A percentile compares a stretch with the other conserved stretches of the same genome.
Conservation (phyloP, 352 stramenopile genomes). For the Phytopythium aichiense region DNA sequence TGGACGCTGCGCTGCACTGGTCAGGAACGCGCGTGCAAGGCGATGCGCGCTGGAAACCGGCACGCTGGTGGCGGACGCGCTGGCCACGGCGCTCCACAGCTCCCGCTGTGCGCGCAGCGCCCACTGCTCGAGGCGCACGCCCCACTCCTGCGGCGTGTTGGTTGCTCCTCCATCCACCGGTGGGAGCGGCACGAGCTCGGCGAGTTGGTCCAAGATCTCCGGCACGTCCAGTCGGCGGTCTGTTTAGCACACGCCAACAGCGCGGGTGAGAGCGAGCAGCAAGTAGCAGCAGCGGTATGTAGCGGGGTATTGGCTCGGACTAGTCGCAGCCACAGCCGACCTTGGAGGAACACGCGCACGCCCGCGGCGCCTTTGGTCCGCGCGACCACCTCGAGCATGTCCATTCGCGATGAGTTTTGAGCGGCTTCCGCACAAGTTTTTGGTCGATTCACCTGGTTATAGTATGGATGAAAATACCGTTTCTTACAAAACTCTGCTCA, state of each 20-base stretch:
- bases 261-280: neutral
- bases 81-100: constrained; percentile 55
- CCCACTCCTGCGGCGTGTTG: constrained; percentile 11
- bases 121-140: constrained; percentile 41
- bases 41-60: constrained; percentile 7
- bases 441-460: neutral
- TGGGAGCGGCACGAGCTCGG: constrained; percentile 14
- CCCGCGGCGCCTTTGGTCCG: constrained; percentile 34
- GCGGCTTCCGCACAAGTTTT: neutral
- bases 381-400: constrained; percentile 28
- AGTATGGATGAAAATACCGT: neutral
- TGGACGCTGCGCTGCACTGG: constrained; percentile 9
- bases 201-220: constrained; percentile 30
- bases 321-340: constrained; percentile 6
- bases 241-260: constrained; percentile 2
- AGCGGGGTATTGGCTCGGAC: neutral
- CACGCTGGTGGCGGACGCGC: constrained; percentile 5
- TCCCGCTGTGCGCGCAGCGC: constrained; percentile 40
- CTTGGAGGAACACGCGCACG: constrained; percentile 37
- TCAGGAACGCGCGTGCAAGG: constrained; percentile 23
- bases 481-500: neutral
- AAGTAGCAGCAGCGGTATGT: neutral
- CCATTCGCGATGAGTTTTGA: neutral
- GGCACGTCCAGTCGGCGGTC: constrained; percentile 32
- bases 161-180: neutral